Evolutionary conservation across 2,329 filamentous ascomycete species (phyloP), one percentile per base, ranked within the genome.

Genomic region (Claviceps capensis): DNA sequence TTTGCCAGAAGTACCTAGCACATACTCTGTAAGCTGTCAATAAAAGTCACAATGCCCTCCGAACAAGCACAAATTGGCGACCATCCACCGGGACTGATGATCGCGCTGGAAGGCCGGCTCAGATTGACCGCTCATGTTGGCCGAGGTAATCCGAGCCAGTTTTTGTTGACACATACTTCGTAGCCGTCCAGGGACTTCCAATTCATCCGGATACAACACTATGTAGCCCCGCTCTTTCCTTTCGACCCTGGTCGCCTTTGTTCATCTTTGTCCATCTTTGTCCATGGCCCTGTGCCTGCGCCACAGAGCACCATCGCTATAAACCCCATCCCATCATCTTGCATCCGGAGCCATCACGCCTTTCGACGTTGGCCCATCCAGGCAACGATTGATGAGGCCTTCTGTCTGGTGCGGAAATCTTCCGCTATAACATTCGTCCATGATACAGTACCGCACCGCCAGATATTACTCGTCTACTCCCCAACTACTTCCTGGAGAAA

Each of bases 401-500:
- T 30, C 30, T 30, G 30, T 30, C 30, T 30, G 30, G 30, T 11
- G 30, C 9, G 9, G 3, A 30, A 4, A 4, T 30, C 30, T 30
- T 30, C 30, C 30, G 9, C 30, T 11, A 30, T 30, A 1, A 30
- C 11, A 30, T 30, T 11, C 9, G 9, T 40, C 14, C 16, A 7
- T 40, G 14, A 40, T 40, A 19, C 19, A 19, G 19, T 19, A 2
- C 14, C 14, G 37, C n/a, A 19, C n/a, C 45, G 30, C 30, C 30
- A 34, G 30, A 9, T 8, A n/a, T 4, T 11, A 7, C 52, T 48
- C 3, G 30, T 34, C 49, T 47, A 60, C 52, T 59, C 54, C 26
- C 57, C 66, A 13, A 67, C 50, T 30, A 81, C 71, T 46, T 82
- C 74, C 61, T 76, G 73, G 57, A 95, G 60, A 61, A 96, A 89